Conservation (phyloP, 1,139 yeast genomes). For the Lodderomyces orthopsilosis region DNA sequence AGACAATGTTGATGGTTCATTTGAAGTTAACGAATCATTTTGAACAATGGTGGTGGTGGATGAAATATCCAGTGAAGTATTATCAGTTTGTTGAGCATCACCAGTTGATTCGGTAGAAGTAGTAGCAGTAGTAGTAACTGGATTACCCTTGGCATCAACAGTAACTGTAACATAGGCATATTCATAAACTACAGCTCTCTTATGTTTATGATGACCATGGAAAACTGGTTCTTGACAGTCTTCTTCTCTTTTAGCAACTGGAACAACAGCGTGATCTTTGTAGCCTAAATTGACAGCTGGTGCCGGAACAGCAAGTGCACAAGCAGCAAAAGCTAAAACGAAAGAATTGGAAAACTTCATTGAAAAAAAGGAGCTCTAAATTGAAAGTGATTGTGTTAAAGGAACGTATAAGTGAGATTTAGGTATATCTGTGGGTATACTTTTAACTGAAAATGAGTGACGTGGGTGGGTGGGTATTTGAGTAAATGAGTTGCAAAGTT, state of each 20-base stretch:
- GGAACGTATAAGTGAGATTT: conserved; percentile 1
- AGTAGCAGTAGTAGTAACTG: conserved; percentile 18
- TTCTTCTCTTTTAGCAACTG: conserved; percentile 16
- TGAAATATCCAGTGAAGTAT: conserved; percentile 12
- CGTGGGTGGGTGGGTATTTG: too few relatives aligned
- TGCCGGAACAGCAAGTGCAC: conserved; percentile 49
- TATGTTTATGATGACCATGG: conserved; percentile 45
- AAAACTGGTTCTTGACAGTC: conserved; percentile 39
- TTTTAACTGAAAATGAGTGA: not conserved
- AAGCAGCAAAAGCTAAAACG: conserved; percentile 37
- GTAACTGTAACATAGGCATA: conserved; percentile 45
- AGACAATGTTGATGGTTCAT: conserved; percentile 38
- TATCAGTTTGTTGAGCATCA: conserved; percentile 9
- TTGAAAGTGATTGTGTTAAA: not conserved
- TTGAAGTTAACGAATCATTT: conserved; percentile 55
- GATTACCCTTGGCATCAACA: conserved; percentile 36
- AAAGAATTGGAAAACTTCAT: conserved; percentile 34
- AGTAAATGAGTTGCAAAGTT: not conserved
- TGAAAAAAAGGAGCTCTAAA: too few relatives aligned
- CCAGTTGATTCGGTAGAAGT: conserved; percentile 12
- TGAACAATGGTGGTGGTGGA: conserved; percentile 24
- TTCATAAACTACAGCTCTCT: conserved; percentile 39
- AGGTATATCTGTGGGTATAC: not conserved
- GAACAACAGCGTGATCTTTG: conserved; percentile 18
- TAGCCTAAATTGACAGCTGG: conserved; percentile 15